phyloP scores from a whole-genome alignment of 805 yeast species.

The Ogataea siamensis region DNA sequence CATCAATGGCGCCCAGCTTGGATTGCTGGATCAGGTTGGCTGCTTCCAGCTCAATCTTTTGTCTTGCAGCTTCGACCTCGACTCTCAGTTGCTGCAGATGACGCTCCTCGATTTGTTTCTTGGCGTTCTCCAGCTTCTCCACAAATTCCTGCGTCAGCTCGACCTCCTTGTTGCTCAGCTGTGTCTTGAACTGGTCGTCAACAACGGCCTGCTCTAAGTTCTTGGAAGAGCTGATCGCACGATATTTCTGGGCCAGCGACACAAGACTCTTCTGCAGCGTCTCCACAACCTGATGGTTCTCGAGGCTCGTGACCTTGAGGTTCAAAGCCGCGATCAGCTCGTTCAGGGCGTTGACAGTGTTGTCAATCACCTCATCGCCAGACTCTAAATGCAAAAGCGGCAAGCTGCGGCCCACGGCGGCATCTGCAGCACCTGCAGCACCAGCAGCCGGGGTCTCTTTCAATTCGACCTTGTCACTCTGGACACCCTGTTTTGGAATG shows the following conservation, averaged over 20 bases:
- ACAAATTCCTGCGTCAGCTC: conserved; percentile 58
- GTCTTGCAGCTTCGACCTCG: conserved; percentile 68
- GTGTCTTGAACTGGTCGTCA: conserved; percentile 31
- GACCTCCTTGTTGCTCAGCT: conserved; percentile 39
- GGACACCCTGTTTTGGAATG: conserved; percentile 40
- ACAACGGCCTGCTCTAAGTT: conserved; percentile 28
- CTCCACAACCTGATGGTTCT: conserved; percentile 24
- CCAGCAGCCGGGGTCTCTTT: conserved; percentile 5
- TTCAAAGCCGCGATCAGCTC: conserved; percentile 33
- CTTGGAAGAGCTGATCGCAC: conserved; percentile 20
- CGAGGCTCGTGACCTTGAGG: conserved; percentile 20
- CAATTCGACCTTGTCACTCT: conserved; percentile 33
- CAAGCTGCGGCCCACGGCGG: conserved; percentile 18
- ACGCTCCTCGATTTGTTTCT: conserved; percentile 55
- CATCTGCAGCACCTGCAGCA: neutral
- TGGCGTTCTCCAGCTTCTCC: conserved; percentile 60
- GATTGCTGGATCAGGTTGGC: conserved; percentile 68
- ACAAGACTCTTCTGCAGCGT: conserved; percentile 23
- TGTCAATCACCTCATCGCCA: conserved; percentile 35
- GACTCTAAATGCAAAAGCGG: conserved; percentile 34
- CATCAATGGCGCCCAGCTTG: conserved; percentile 65
- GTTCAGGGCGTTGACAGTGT: conserved; percentile 36
- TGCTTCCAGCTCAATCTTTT: conserved; percentile 65
- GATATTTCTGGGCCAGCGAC: conserved; percentile 24
- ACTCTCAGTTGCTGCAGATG: conserved; percentile 54